These are phyloP conservation scores for Adiantum capillusveneris DNA, from an alignment of 75 land plant genomes.

Conservation along the genomic window DNA sequence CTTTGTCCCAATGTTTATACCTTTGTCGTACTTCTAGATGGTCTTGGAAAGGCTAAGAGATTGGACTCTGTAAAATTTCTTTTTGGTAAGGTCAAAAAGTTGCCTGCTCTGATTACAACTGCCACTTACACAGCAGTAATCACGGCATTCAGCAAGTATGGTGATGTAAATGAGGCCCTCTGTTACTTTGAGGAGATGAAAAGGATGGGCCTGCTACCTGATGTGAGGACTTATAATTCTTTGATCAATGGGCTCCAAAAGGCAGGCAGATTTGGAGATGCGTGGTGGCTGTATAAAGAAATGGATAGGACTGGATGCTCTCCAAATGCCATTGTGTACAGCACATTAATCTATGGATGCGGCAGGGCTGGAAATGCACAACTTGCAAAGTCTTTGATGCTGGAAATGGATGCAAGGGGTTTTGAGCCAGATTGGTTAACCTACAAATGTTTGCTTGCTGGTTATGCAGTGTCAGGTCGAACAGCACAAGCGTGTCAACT, in stretches of 20 bases:
- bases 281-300: slow-evolving; percentile 29
- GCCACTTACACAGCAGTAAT: slow-evolving; percentile 52
- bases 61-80: slow-evolving; percentile 37
- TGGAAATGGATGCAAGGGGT: slow-evolving; percentile 37
- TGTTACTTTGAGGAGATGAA: slow-evolving; percentile 35
- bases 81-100: slow-evolving; percentile 52
- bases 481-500: slow-evolving; percentile 34
- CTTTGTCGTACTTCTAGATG: slow-evolving; percentile 52
- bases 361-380: slow-evolving; percentile 48
- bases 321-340: slow-evolving; percentile 40
- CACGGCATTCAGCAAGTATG: slow-evolving; percentile 40
- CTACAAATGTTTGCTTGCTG: slow-evolving; percentile 60
- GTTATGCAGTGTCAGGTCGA: slow-evolving; percentile 42
- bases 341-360: slow-evolving; percentile 44
- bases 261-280: slow-evolving; percentile 34
- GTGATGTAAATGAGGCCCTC: slow-evolving; percentile 46
- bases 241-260: slow-evolving; percentile 43
- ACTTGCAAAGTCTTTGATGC: slow-evolving; percentile 40
- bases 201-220: slow-evolving; percentile 38
- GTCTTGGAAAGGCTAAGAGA: slow-evolving; percentile 20
- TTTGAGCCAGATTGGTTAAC: slow-evolving; percentile 39
- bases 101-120: slow-evolving; percentile 30
- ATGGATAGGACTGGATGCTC: slow-evolving; percentile 47
- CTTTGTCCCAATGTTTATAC: slow-evolving; percentile 33
- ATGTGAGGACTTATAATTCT: slow-evolving; percentile 43